These are phyloP conservation scores for Picochlorum costavermella DNA, from an alignment of 139 green algal genomes.

Conservation along the genomic window DNA sequence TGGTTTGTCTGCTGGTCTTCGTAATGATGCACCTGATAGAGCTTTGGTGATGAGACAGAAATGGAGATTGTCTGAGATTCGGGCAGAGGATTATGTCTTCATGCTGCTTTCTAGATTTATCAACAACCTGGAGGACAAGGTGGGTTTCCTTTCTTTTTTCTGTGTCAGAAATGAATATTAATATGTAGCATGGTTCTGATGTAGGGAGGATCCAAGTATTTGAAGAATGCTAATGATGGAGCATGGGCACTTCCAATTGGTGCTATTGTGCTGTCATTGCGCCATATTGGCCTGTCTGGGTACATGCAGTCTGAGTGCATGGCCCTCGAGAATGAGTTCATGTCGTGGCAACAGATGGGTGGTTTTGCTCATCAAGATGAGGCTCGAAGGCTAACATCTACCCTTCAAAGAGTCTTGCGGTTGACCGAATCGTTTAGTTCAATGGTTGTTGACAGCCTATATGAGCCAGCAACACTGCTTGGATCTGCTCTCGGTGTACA, in stretches of 20 bases:
- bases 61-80: slow-evolving; percentile 83
- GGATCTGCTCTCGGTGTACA: slow-evolving; percentile 66
- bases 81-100: slow-evolving; percentile 88
- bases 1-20: slow-evolving; percentile 56
- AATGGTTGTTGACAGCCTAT: slow-evolving; percentile 49
- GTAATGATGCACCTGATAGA: slow-evolving; percentile 86
- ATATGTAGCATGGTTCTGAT: no score
- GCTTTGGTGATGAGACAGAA: slow-evolving; percentile 74
- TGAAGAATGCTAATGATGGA: slow-evolving; percentile 41
- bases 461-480: slow-evolving; percentile 35
- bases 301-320: slow-evolving; percentile 63
- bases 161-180: no score
- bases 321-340: slow-evolving; percentile 80
- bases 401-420: slow-evolving; percentile 68
- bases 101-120: slow-evolving; percentile 71
- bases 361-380: slow-evolving; percentile 23
- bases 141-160: neutral
- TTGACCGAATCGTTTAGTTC: slow-evolving; percentile 69
- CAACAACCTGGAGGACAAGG: slow-evolving; percentile 57
- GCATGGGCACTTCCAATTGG: slow-evolving; percentile 63
- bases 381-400: slow-evolving; percentile 66
- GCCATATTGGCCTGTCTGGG: slow-evolving; percentile 70
- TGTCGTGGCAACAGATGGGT: slow-evolving; percentile 61
- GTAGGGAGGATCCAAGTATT: slow-evolving; percentile 17
- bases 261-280: slow-evolving; percentile 60